phyloP scores from a whole-genome alignment of 2,329 filamentous ascomycete species.

The Talaromyces atroroseus region DNA sequence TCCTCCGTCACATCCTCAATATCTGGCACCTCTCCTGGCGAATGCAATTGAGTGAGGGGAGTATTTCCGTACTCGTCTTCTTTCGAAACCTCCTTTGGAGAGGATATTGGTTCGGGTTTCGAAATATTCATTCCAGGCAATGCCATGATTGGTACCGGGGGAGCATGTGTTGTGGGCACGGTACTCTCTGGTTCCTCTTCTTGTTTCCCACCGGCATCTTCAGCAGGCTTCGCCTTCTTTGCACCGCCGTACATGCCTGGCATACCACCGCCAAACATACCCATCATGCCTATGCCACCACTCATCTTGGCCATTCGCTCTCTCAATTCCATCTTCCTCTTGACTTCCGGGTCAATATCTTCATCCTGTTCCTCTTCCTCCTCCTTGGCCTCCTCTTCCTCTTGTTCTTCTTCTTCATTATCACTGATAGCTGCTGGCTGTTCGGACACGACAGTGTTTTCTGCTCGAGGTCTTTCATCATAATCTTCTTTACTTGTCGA shows the following conservation, averaged over 20 bases:
- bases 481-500: constrained; percentile 70
- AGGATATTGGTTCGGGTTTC: constrained; percentile 45
- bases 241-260: constrained; percentile 49
- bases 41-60: constrained; percentile 38
- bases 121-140: constrained; percentile 63
- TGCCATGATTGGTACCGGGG: constrained; percentile 51
- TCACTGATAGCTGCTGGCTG: constrained; percentile 36
- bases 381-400: constrained; percentile 51
- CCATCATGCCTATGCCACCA: constrained; percentile 92
- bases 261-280: constrained; percentile 77
- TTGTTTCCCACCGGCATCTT: constrained; percentile 28
- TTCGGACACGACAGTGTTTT: constrained; percentile 29
- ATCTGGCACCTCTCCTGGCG: constrained; percentile 47
- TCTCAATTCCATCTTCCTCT: constrained; percentile 78
- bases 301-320: constrained; percentile 99
- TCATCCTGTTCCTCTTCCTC: constrained; percentile 73
- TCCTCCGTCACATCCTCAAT: constrained; percentile 46
- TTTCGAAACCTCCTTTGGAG: constrained; percentile 43
- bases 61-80: constrained; percentile 46
- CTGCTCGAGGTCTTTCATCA: constrained; percentile 48
- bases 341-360: constrained; percentile 80
- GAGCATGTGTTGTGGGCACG: constrained; percentile 30
- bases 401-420: constrained; percentile 43
- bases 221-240: constrained; percentile 46
- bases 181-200: constrained; percentile 28